Evolutionary conservation across 1,139 yeast genomes (phyloP).

Genomic region (Pichia sp.): DNA sequence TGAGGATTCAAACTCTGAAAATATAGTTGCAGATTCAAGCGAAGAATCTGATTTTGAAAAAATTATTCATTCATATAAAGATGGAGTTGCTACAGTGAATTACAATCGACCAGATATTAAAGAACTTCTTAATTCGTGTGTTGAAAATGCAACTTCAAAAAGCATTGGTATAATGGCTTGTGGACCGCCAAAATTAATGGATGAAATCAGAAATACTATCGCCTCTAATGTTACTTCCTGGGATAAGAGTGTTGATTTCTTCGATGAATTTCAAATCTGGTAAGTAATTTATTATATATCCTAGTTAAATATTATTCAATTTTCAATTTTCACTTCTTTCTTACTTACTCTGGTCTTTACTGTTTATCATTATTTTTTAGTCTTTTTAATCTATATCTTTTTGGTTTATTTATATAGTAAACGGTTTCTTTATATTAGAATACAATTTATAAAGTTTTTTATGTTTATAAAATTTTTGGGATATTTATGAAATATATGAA

Average conservation of each 20-base stretch:
- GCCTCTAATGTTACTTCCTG: conserved; percentile 12
- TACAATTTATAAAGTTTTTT: too few relatives aligned
- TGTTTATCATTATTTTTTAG: too few relatives aligned
- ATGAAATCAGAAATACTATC: conserved; percentile 27
- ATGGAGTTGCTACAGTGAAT: conserved; percentile 19
- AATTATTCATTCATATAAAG: not conserved
- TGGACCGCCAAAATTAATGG: conserved; percentile 43
- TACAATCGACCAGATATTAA: conserved; percentile 41
- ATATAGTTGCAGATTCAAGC: too few relatives aligned
- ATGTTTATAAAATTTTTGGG: too few relatives aligned
- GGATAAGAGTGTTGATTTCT: conserved; percentile 21
- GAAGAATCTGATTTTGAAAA: conserved; percentile 6
- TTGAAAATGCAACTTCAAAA: conserved; percentile 30
- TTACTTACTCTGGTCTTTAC: not conserved
- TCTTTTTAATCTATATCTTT: too few relatives aligned
- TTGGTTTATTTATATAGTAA: too few relatives aligned
- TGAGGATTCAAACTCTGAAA: conserved; percentile 7
- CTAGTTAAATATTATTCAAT: not conserved
- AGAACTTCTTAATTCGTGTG: conserved; percentile 30
- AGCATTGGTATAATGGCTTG: conserved; percentile 38
- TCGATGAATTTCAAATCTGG: conserved; percentile 24
- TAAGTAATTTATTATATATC: too few relatives aligned
- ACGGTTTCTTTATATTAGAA: too few relatives aligned
- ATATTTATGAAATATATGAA: too few relatives aligned
- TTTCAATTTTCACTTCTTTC: not conserved